Conservation (phyloP, 2,329 filamentous ascomycete species). For the Beauveria pseudobassiana region DNA sequence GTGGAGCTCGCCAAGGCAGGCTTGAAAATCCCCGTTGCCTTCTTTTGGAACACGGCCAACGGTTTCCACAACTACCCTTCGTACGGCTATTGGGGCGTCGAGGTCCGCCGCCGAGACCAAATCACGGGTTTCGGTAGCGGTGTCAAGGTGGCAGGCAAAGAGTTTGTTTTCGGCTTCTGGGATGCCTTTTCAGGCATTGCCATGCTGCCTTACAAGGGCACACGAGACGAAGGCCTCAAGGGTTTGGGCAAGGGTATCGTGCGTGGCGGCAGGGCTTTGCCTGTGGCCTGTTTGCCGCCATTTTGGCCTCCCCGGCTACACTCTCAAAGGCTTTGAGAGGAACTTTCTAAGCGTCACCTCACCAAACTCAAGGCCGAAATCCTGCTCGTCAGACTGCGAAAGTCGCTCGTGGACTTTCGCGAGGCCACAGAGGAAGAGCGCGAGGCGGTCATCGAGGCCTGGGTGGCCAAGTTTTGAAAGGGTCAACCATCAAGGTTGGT, state of each 20-base stretch:
- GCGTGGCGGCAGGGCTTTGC: slow-evolving; percentile 36
- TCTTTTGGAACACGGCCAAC: slow-evolving; percentile 60
- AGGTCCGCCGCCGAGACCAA: slow-evolving; percentile 55
- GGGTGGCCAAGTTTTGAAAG: slow-evolving; percentile 12
- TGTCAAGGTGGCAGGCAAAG: slow-evolving; percentile 57
- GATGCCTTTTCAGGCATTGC: slow-evolving; percentile 61
- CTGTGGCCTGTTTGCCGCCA: slow-evolving; percentile 34
- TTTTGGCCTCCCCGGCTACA: slow-evolving; percentile 30
- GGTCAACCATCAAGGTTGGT: no score
- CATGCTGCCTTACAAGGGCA: slow-evolving; percentile 58
- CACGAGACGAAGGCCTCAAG: slow-evolving; percentile 51
- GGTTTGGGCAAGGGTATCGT: slow-evolving; percentile 55
- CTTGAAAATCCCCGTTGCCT: slow-evolving; percentile 58
- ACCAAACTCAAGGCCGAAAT: slow-evolving; percentile 27
- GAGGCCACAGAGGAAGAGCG: slow-evolving; percentile 16
- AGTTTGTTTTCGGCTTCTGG: slow-evolving; percentile 56
- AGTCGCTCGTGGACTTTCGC: slow-evolving; percentile 23
- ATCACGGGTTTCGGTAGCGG: slow-evolving; percentile 57
- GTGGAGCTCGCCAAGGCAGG: slow-evolving; percentile 53
- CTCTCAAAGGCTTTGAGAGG: slow-evolving; percentile 46
- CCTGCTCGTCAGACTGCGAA: slow-evolving; percentile 24
- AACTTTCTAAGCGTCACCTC: slow-evolving; percentile 27
- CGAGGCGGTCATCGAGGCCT: slow-evolving; percentile 21
- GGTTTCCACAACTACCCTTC: slow-evolving; percentile 69
- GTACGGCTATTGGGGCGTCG: slow-evolving; percentile 55